A percentile compares a stretch with the other conserved stretches of the same genome.
These are phyloP conservation scores for Vinca major DNA, from an alignment of 305 asterid species.

Conservation along the genomic window DNA sequence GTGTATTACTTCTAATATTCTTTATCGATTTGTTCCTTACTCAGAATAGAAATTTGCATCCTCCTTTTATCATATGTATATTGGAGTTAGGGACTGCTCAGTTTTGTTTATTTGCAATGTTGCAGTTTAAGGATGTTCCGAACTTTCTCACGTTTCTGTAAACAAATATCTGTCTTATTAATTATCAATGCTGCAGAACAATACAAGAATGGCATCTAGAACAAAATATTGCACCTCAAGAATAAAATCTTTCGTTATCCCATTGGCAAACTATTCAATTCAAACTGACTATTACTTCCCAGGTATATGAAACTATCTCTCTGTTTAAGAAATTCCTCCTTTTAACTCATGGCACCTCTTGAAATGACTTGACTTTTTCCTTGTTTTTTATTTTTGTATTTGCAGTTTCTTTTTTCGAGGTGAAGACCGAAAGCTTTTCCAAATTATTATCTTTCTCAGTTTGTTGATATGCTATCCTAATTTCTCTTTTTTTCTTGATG, in stretches of 20 bases:
- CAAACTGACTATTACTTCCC: conserved; percentile 68
- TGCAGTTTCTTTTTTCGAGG: conserved; percentile 94
- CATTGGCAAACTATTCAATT: conserved; percentile 61
- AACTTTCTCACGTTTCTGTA: background rate
- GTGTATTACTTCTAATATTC: too few relatives aligned
- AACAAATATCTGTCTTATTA: background rate
- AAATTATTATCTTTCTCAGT: conserved; percentile 10
- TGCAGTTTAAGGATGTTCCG: background rate
- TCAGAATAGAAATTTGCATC: too few relatives aligned
- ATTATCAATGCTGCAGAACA: conserved; percentile 37
- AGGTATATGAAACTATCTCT: conserved; percentile 35
- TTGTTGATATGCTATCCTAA: background rate
- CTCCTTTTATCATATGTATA: too few relatives aligned
- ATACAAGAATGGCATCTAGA: conserved; percentile 77
- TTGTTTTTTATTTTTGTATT: conserved; percentile 10
- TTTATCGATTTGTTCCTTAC: too few relatives aligned
- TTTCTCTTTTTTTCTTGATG: too few relatives aligned
- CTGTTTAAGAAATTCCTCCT: conserved; percentile 4
- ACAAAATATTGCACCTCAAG: conserved; percentile 91
- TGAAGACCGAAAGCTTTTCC: conserved; percentile 32
- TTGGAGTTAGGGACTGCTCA: background rate
- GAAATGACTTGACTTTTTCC: background rate
- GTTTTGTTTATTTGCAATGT: background rate
- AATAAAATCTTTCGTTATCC: conserved; percentile 79
- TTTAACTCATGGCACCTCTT: background rate